Evolutionary conservation across 805 yeast genomes (phyloP), one percentile per base, ranked within the genome.

Genomic region (Scheffersomyces lignosus): DNA sequence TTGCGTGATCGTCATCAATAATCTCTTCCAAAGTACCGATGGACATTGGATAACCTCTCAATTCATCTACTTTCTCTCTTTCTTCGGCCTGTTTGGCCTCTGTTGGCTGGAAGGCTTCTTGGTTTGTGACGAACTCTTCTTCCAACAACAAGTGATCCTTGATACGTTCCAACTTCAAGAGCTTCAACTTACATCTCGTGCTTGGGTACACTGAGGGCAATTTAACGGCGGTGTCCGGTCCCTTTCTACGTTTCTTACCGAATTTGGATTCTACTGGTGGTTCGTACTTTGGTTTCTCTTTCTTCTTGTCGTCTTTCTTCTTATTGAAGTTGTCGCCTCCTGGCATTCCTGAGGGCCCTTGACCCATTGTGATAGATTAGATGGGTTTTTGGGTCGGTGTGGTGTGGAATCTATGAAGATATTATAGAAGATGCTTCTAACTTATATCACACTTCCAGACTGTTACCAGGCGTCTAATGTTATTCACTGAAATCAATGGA

Each of bases 1-100:
- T 93, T 14, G 99, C 99, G 64, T 93, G 99, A 60, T 93, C 99
- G 63, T 93, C 99, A 58, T 93, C 99, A 50, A 93, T 87, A 44
- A 93, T 87, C 69, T 93, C 99, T 60, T 93, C 99, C 54, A 93
- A 73, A 3, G 96, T 89, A 33, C 99, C 99, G 44, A 93, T 85
- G 27, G 96, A 83, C 86, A 93, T 83, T 38, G 99, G 99, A 29
- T 87, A 81, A 5, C 99, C 99, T 63, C 99, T 81, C 55, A 93
- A 77, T 51, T 90, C 97, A 58, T 93, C 98, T 40, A 93, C 83
- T 62, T 90, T 89, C 50, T 88, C 90, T 51, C 96, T 77, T 64
- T 93, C 99, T 62, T 93, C 99, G 17, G 88, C 95, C 57, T 90
- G 96, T 63, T 87, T 87, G 56, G 93, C 96, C 61, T 93, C 98